Base-by-base conservation (phyloP, 2,329 filamentous ascomycete species). In the Parastagonospora avenae region DNA sequence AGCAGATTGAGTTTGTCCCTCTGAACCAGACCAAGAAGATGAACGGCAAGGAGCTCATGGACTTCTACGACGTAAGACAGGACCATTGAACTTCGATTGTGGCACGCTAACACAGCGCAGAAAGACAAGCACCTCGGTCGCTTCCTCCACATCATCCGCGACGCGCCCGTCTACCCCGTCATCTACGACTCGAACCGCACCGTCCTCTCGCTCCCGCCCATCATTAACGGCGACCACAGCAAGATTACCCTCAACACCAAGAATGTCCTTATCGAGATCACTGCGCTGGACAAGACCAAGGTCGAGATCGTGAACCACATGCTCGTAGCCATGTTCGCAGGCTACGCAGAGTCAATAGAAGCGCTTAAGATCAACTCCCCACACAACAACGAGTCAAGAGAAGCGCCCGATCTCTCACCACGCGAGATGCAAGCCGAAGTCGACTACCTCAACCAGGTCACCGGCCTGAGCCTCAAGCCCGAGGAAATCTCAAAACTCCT, bases 241-340 rank as follows among this genome's bases (percentile, higher is more conserved):
- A 99, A 99, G 78, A 99, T 99, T 72, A 91, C 87, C 7, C 79
- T 95, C 38, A 79, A 95, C 72, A 97, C 92, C 51, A 93, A 84
- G 70, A 97, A 99, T 68, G 85, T 99, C 68, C 90, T 99, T 76
- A 95, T 99, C 73, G 94, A 99, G 76, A 92, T 96, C 67, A 99
- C 94, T 7, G 95, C 92, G 35, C 93, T 92, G 35, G 94, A 99
- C 73, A 87, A 89, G 71, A 99, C 95, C 27, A 99, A 99, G 80
- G 84, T 97, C 38, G 92, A 97, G 64, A 91, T 99, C 59, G 93
- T 97, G 54, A 91, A 89, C 77, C 92, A 96, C 74, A 96, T 97
- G 71, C 88, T 99, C 74, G 90, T 96, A 36, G 86, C 93, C 67
- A 99, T 99, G 93, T 99, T 99, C 82, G 95, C 90, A 39, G 84